These are phyloP conservation scores for Hawksworthiomyces lignivorus DNA, from an alignment of 2,329 filamentous ascomycete species.

Conservation along the genomic window DNA sequence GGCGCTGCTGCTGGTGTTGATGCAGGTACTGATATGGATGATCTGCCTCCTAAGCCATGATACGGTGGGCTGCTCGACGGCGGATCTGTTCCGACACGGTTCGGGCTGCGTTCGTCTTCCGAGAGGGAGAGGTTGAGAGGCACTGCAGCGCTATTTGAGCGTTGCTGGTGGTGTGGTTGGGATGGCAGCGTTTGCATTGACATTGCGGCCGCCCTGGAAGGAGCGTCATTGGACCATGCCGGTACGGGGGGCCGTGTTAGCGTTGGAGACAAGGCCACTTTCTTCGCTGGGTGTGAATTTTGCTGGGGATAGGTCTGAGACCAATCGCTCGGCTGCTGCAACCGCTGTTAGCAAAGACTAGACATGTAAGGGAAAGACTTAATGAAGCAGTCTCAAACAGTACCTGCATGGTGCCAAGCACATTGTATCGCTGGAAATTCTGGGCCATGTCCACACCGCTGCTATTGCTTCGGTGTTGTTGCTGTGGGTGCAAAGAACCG, in stretches of 20 bases:
- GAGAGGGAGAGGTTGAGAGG: constrained; percentile 49
- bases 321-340: constrained; percentile 37
- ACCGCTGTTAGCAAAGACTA: neutral
- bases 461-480: constrained; percentile 7
- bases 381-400: neutral
- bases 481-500: constrained; percentile 1
- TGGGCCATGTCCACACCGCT: constrained; percentile 13
- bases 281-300: constrained; percentile 43
- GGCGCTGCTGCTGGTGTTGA: constrained; percentile 10
- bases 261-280: constrained; percentile 44
- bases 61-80: constrained; percentile 36
- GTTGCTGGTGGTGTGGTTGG: constrained; percentile 10
- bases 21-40: neutral
- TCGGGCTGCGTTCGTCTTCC: constrained; percentile 52
- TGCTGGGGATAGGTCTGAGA: constrained; percentile 29
- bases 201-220: constrained; percentile 6
- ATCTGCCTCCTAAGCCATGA: constrained; percentile 21
- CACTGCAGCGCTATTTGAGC: constrained; percentile 20
- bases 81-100: constrained; percentile 39
- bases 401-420: constrained; percentile 28
- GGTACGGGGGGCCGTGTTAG: constrained; percentile 47
- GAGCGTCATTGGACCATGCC: constrained; percentile 36
- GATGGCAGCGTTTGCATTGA: constrained; percentile 13
- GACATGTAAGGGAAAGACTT: neutral
- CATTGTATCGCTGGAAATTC: constrained; percentile 24